phyloP scores from a whole-genome alignment of 352 stramenopile species.

The Plasmopara muralis region DNA sequence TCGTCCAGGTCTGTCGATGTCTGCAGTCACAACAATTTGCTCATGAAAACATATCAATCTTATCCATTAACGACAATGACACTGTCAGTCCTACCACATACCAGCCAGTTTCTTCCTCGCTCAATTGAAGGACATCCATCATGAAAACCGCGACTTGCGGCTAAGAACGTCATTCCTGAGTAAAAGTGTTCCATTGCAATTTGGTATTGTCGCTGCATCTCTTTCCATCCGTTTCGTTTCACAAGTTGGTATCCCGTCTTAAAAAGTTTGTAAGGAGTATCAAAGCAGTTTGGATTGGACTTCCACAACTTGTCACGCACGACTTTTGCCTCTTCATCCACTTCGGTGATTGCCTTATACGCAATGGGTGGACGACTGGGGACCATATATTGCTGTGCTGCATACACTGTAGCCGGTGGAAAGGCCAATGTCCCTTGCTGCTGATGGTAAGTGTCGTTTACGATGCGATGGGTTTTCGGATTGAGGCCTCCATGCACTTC shows the following conservation, averaged over 20 bases:
- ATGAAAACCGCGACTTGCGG: constrained; percentile 16
- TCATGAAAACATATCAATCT: constrained; percentile 6
- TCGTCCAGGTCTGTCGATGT: constrained; percentile 35
- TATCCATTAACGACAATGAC: too few relatives aligned
- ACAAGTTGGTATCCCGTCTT: constrained; percentile 34
- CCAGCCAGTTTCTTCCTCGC: constrained; percentile 46
- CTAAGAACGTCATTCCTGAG: constrained; percentile 37
- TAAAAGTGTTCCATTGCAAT: constrained; percentile 56
- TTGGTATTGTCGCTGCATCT: constrained; percentile 46
- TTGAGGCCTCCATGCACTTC: constrained; percentile 37
- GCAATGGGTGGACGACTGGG: constrained; percentile 24
- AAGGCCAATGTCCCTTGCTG: constrained; percentile 20
- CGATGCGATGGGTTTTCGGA: constrained; percentile 28
- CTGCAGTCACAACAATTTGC: constrained; percentile 10
- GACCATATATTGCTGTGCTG: constrained; percentile 33
- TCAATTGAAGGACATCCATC: constrained; percentile 34
- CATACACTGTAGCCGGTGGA: constrained; percentile 54
- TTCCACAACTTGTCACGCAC: constrained; percentile 20
- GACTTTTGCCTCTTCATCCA: constrained; percentile 35
- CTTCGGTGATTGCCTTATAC: constrained; percentile 39
- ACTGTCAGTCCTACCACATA: constrained; percentile 12
- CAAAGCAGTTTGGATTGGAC: constrained; percentile 5
- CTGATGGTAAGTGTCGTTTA: constrained; percentile 32
- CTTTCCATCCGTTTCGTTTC: constrained; percentile 24
- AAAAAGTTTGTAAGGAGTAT: constrained; percentile 27